phyloP scores from a whole-genome alignment of 805 yeast species.

The Yarrowia divulgata region DNA sequence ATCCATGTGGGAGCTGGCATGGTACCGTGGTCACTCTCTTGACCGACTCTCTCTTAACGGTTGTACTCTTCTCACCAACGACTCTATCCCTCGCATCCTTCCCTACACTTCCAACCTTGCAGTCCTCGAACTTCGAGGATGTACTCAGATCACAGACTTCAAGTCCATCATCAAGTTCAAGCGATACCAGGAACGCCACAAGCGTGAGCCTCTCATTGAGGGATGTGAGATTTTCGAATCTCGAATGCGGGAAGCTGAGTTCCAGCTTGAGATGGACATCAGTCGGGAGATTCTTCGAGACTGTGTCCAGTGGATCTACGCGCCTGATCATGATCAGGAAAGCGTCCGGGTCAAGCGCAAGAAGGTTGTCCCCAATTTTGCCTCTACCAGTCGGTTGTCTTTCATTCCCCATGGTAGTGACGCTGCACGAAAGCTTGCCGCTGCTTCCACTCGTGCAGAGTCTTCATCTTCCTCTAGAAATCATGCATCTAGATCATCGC shows the following conservation, averaged over 20 bases:
- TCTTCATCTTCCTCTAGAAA: conserved; percentile 21
- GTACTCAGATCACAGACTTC: conserved; percentile 63
- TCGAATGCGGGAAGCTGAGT: conserved; percentile 67
- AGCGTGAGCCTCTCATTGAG: conserved; percentile 68
- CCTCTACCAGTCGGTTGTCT: conserved; percentile 23
- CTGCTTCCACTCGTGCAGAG: conserved; percentile 5
- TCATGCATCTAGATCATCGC: conserved; percentile 15
- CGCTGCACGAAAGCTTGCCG: conserved; percentile 24
- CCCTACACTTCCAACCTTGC: conserved; percentile 65
- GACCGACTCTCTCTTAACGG: conserved; percentile 77
- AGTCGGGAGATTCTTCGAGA: conserved; percentile 68
- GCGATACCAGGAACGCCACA: conserved; percentile 50
- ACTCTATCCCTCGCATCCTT: conserved; percentile 61
- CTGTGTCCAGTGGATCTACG: conserved; percentile 58
- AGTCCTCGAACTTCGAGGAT: conserved; percentile 78
- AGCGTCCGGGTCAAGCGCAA: conserved; percentile 24
- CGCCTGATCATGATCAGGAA: conserved; percentile 41
- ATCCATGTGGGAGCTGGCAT: conserved; percentile 80
- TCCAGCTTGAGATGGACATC: conserved; percentile 61
- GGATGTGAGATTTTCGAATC: conserved; percentile 74
- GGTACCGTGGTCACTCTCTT: conserved; percentile 57
- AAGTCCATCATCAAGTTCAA: conserved; percentile 74
- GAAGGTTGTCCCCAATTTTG: conserved; percentile 31
- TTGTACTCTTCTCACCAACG: conserved; percentile 66
- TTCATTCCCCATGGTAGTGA: conserved; percentile 35